Conservation (phyloP, 163 green algal genomes). For the Scenedesmus sp. region DNA sequence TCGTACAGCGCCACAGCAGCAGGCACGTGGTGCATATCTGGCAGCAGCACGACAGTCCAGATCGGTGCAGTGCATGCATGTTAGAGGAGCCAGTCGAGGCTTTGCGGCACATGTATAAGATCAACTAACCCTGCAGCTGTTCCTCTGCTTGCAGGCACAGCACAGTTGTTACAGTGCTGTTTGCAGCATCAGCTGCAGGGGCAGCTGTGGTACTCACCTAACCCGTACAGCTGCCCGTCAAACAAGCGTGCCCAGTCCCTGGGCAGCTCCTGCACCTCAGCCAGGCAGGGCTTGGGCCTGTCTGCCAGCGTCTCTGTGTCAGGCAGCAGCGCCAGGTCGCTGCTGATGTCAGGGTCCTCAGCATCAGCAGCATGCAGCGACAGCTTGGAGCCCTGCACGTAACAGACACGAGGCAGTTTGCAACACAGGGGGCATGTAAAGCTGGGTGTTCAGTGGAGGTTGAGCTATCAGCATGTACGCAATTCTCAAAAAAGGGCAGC, state of each 20-base stretch:
- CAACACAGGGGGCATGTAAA: background rate
- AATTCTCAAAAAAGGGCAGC: background rate
- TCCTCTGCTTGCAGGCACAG: no score
- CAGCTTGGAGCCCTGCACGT: slow-evolving; percentile 46
- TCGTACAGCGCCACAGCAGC: slow-evolving; percentile 75
- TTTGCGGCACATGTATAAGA: background rate
- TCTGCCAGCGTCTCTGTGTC: slow-evolving; percentile 81
- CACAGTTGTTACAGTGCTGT: no score
- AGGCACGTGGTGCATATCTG: slow-evolving; percentile 65
- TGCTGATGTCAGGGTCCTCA: slow-evolving; percentile 73
- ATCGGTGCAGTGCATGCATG: background rate
- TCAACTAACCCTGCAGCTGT: background rate
- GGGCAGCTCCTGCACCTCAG: slow-evolving; percentile 79
- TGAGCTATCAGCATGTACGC: background rate
- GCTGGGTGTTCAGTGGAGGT: background rate
- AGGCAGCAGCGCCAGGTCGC: slow-evolving; percentile 74
- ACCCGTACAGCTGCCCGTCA: slow-evolving; percentile 55
- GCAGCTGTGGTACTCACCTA: slow-evolving; percentile 39
- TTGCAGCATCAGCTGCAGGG: background rate
- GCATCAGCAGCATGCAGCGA: slow-evolving; percentile 78
- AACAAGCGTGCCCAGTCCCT: slow-evolving; percentile 84
- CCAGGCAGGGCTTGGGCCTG: slow-evolving; percentile 78
- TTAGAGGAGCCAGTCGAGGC: background rate
- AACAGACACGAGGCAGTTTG: background rate
- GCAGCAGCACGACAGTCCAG: background rate